Percentiles rank a stretch among this genome's conserved stretches.
These are phyloP conservation scores for Elsinoe perseae DNA, from an alignment of 2,329 filamentous ascomycete genomes.

Conservation along the genomic window DNA sequence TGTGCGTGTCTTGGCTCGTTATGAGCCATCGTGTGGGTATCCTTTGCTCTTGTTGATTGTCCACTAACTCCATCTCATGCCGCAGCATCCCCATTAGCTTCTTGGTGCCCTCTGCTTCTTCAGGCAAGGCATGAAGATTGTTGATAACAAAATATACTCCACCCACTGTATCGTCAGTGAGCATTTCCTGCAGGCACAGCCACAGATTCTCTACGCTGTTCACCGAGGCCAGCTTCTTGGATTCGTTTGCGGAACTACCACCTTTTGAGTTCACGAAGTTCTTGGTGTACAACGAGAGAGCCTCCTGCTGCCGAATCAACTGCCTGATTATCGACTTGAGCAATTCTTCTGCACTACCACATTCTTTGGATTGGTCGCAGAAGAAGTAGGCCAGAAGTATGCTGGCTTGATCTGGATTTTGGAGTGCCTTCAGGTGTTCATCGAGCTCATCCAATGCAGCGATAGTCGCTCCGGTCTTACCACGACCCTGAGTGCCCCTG, in stretches of 20 bases:
- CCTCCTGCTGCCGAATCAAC: not conserved
- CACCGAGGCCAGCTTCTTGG: not conserved
- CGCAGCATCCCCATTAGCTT: not conserved
- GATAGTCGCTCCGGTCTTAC: not conserved
- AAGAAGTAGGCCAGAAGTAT: not conserved
- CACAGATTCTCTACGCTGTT: not conserved
- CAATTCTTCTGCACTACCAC: not conserved
- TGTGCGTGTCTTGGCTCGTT: not conserved
- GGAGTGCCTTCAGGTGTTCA: not conserved
- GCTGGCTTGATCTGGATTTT: not conserved
- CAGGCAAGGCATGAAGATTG: not conserved
- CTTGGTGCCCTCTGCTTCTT: not conserved
- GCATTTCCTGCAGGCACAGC: not conserved
- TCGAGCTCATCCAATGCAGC: not conserved
- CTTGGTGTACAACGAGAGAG: not conserved
- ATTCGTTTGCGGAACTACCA: not conserved
- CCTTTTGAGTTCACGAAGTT: not conserved
- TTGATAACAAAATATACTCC: not conserved
- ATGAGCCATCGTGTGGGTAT: not conserved
- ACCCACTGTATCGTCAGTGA: not conserved
- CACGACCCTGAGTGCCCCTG: not conserved
- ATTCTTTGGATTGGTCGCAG: not conserved
- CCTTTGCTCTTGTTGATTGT: not conserved
- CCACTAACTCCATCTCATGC: not conserved
- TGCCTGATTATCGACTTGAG: not conserved